These are phyloP conservation scores for Aegilops longissima DNA, from an alignment of 176 grass and related monocot species.

Conservation along the genomic window DNA sequence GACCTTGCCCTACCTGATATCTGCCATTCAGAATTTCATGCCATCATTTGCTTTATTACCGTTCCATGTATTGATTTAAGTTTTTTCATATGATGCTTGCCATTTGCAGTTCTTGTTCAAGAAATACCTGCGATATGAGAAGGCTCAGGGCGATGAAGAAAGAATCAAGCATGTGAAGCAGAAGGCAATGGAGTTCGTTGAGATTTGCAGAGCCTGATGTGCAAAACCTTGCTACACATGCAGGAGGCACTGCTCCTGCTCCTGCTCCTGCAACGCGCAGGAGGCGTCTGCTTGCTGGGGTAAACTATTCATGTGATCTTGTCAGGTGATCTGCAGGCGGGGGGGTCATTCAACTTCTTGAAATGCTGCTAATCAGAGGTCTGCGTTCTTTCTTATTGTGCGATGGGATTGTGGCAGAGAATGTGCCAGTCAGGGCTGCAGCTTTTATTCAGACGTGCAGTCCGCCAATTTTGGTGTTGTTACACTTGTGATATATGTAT, in stretches of 20 bases:
- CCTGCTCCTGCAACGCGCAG: background rate
- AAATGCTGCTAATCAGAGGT: background rate
- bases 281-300: background rate
- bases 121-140: conserved; percentile 85
- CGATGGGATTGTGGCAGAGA: background rate
- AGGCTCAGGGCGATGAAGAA: conserved; percentile 45
- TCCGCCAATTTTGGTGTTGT: background rate
- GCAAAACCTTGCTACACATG: background rate
- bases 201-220: conserved; percentile 47
- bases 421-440: background rate
- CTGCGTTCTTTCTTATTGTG: background rate
- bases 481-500: background rate
- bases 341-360: background rate
- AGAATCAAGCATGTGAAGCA: conserved; percentile 70
- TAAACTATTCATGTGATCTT: no score
- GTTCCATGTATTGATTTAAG: background rate
- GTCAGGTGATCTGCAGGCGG: background rate
- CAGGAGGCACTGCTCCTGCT: background rate
- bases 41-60: background rate
- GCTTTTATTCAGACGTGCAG: background rate
- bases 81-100: background rate
- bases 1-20: background rate
- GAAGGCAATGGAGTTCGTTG: conserved; percentile 78
- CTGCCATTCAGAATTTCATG: background rate
- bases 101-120: conserved; percentile 83